Conservation (phyloP, 441 rosid genomes). For the Raphanus hybrid region DNA sequence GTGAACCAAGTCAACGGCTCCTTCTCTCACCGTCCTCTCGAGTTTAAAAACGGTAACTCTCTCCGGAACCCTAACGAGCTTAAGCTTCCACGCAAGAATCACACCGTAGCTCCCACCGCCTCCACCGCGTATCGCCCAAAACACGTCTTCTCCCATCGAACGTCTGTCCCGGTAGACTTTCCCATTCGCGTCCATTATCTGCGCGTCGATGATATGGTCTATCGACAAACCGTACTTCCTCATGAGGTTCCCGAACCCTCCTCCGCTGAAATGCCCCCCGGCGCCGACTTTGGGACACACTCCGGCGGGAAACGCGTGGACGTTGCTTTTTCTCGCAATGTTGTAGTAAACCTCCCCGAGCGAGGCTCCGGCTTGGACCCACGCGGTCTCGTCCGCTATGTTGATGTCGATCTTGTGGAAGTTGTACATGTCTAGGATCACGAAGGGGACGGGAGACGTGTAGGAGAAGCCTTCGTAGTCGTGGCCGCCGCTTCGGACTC, state of each 20-base stretch:
- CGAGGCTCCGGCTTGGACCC: slow-evolving; percentile 44
- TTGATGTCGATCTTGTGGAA: slow-evolving; percentile 46
- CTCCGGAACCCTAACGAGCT: slow-evolving; percentile 43
- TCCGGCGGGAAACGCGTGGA: slow-evolving; percentile 48
- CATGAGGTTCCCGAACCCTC: slow-evolving; percentile 44
- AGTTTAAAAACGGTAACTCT: slow-evolving; percentile 42
- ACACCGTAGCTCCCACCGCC: slow-evolving; percentile 48
- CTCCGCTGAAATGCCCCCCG: slow-evolving; percentile 50
- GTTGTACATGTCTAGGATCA: slow-evolving; percentile 52
- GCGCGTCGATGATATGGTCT: slow-evolving; percentile 45
- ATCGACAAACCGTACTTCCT: slow-evolving; percentile 44
- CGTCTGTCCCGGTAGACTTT: slow-evolving; percentile 38
- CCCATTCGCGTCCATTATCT: slow-evolving; percentile 41
- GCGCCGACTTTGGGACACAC: slow-evolving; percentile 44
- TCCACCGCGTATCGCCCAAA: slow-evolving; percentile 49
- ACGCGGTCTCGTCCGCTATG: slow-evolving; percentile 35
- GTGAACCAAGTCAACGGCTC: slow-evolving; percentile 52
- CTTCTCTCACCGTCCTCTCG: slow-evolving; percentile 40
- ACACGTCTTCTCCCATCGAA: slow-evolving; percentile 44
- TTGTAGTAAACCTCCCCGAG: slow-evolving; percentile 46
- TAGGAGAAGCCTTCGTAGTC: slow-evolving; percentile 60
- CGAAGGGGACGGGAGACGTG: slow-evolving; percentile 47
- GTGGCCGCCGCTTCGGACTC: slow-evolving; percentile 58
- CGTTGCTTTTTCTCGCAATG: slow-evolving; percentile 34
- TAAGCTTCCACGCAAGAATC: slow-evolving; percentile 41